Conservation (phyloP, 2,329 filamentous ascomycete species). For the Trichoderma gracile region DNA sequence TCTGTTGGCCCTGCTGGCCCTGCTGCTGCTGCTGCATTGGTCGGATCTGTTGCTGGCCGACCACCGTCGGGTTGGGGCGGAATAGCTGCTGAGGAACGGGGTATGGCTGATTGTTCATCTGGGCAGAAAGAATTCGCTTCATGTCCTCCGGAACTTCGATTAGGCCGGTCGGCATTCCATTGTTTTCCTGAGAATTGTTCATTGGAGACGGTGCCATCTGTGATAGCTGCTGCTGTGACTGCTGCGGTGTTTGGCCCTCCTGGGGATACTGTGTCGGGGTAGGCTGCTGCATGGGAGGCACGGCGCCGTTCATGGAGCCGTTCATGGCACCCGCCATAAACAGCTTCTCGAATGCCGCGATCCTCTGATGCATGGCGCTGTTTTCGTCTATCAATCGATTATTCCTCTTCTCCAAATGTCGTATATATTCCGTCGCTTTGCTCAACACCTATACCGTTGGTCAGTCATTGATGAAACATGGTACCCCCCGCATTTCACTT, state of each 20-base stretch:
- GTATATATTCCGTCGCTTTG: constrained; percentile 95
- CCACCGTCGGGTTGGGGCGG: constrained; percentile 44
- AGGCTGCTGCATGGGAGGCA: constrained; percentile 57
- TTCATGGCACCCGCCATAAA: constrained; percentile 76
- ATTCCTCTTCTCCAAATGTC: constrained; percentile 89
- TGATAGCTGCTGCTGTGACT: constrained; percentile 43
- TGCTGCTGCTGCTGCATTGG: constrained; percentile 48
- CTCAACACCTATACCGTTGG: constrained; percentile 64
- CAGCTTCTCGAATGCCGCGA: constrained; percentile 75
- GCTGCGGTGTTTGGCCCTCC: constrained; percentile 47
- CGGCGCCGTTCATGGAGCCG: constrained; percentile 56
- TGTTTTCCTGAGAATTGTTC: constrained; percentile 41
- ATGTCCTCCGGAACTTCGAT: constrained; percentile 68
- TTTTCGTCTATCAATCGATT: constrained; percentile 81
- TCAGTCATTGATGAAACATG: neutral
- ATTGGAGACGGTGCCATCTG: constrained; percentile 46
- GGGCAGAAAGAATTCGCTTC: constrained; percentile 61
- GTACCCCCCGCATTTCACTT: neutral
- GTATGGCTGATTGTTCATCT: constrained; percentile 59
- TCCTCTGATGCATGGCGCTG: constrained; percentile 70
- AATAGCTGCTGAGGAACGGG: constrained; percentile 52
- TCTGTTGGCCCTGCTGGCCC: constrained; percentile 48
- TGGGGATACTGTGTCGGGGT: constrained; percentile 53
- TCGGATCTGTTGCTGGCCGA: constrained; percentile 58
- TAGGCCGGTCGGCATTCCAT: constrained; percentile 55